Conservation (phyloP, 164 flowering plant genomes). For the Aristolochia californica region DNA sequence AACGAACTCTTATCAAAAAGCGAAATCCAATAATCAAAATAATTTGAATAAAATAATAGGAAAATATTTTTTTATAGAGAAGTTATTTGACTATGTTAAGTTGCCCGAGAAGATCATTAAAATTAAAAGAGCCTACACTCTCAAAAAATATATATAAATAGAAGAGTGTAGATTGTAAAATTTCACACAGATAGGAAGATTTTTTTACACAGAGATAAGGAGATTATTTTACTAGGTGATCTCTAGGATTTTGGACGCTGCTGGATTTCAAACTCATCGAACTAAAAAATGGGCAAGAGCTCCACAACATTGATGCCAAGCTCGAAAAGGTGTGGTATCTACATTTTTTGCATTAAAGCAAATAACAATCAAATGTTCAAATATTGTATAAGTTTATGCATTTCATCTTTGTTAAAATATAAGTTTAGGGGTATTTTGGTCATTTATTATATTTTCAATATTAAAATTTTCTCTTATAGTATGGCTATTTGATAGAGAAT, state of each 20-base stretch:
- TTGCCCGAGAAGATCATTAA: not conserved
- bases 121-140: too few species aligned
- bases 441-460: too few species aligned
- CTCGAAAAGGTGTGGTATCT: slow-evolving; percentile 94
- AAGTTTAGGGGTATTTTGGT: too few species aligned
- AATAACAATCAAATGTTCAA: too few species aligned
- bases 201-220: not conserved
- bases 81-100: too few species aligned
- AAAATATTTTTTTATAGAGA: not conserved
- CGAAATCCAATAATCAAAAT: not conserved
- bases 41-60: not conserved
- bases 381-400: too few species aligned
- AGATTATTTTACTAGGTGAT: slow-evolving; percentile 63
- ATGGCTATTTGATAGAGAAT: too few species aligned
- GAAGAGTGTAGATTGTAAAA: too few species aligned
- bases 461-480: too few species aligned
- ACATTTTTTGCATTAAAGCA: not conserved
- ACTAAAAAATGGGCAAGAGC: slow-evolving; percentile 89
- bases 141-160: too few species aligned
- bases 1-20: not conserved
- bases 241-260: slow-evolving; percentile 82
- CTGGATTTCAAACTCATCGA: slow-evolving; percentile 90
- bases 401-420: too few species aligned
- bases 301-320: slow-evolving; percentile 97
- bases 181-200: not conserved